Base-by-base conservation (phyloP, 169 alveolate genomes). In the Eimeria tenella region DNA sequence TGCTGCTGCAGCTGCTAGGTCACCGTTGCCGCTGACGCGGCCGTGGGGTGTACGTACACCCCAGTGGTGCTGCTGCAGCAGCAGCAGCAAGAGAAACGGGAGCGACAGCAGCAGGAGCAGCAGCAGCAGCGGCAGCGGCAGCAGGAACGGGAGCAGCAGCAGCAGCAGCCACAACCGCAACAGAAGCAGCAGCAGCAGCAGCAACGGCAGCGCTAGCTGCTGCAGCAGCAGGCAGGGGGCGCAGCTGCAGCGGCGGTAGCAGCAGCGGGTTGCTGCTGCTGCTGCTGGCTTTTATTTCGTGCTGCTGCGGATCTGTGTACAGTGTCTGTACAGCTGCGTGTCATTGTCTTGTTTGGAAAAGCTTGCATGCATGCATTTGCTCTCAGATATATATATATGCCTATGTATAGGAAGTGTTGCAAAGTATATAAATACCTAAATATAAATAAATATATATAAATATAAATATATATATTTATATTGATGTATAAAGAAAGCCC, bases 1-100 rank as follows among this genome's bases (percentile, higher is more conserved):
- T 79, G 87, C 87, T 79, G 71, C 87, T 79, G 87, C 87, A 79
- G 87, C 87, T 79, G 42, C 25, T 79, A 19, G 87, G 87, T 4
- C 87, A 53, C 25, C 87, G 87, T 9, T 74, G 84, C 60, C 84
- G 84, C 84, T 74, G 84, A 74, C 10, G 84, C 84, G 17, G 55
- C 84, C 17, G 21, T 17, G 74, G 21, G 74, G 74, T 65, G 82
- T 21, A 25, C 56, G 82, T 71, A 21, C 55, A 71, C 25, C 53
- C n/a, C 82, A 31, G 55, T 25, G 84, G 58, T 17, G 62, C 60
- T 10, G 23, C 9, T 31, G 55, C 21, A 11, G 75, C 31, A 17
- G 75, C 31, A n/a, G 31, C 11, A 19, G 75, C 60, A 11, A n/a
- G 42, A 9, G 84, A 25, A 21, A 56, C 60, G 42, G 62, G 58